Conservation (phyloP, 1,139 yeast species). For the Blastobotrys elegans region DNA sequence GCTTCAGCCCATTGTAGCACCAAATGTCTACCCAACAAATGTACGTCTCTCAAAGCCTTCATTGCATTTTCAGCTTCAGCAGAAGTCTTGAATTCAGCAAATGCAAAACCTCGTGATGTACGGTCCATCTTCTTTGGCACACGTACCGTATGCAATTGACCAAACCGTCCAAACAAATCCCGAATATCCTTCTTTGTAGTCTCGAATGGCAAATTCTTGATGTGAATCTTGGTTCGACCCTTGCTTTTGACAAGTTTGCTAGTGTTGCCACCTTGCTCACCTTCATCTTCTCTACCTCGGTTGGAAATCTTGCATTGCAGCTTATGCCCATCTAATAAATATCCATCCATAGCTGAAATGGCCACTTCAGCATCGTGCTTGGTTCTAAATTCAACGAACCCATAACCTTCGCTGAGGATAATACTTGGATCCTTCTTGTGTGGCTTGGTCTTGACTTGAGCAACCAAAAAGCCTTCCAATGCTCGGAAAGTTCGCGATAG, state of each 20-base stretch:
- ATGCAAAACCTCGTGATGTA: constrained; percentile 95
- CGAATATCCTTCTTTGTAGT: constrained; percentile 88
- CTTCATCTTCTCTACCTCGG: constrained; percentile 44
- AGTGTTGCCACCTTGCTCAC: constrained; percentile 5
- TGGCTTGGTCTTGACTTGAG: constrained; percentile 82
- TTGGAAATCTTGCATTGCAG: constrained; percentile 84
- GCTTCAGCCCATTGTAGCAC: constrained; percentile 93
- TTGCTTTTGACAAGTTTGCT: constrained; percentile 31
- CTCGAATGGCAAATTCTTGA: constrained; percentile 96
- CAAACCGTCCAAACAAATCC: constrained; percentile 88
- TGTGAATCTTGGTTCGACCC: constrained; percentile 68
- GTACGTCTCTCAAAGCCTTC: constrained; percentile 92
- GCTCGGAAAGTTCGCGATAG: constrained; percentile 60
- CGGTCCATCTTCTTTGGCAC: constrained; percentile 95
- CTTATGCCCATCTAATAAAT: constrained; percentile 81
- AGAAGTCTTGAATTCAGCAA: constrained; percentile 81
- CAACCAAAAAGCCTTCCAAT: constrained; percentile 68
- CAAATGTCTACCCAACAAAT: constrained; percentile 89
- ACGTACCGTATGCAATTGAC: constrained; percentile 89
- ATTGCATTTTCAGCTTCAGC: constrained; percentile 97
- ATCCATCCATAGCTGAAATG: constrained; percentile 67
- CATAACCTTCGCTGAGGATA: constrained; percentile 90
- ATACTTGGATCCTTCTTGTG: constrained; percentile 69
- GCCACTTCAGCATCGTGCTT: constrained; percentile 77
- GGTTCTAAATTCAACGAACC: constrained; percentile 85